Conservation (phyloP, 768 basidiomycete genomes). For the Boletus rubroflammeus region DNA sequence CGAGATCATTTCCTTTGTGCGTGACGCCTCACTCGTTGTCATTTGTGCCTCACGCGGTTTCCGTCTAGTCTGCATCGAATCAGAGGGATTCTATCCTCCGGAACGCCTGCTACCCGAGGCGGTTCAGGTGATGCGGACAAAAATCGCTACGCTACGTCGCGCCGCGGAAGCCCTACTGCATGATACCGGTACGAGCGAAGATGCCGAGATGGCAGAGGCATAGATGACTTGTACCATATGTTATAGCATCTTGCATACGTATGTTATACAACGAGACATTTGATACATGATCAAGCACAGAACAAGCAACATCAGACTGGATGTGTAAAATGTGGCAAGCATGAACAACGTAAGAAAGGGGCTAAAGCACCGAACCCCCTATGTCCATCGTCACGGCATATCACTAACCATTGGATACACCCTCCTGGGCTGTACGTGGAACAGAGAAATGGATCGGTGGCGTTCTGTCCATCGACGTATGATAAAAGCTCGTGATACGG, state of each 20-base stretch:
- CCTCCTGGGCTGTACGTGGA: slow-evolving; percentile 9
- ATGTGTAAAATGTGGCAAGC: neutral
- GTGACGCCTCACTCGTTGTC: slow-evolving; percentile 27
- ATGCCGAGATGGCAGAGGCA: slow-evolving; percentile 53
- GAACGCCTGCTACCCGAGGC: slow-evolving; percentile 80
- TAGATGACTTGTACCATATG: slow-evolving; percentile 12
- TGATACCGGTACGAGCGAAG: slow-evolving; percentile 39
- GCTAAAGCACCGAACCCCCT: neutral
- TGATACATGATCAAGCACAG: neutral
- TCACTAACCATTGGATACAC: slow-evolving; percentile 8
- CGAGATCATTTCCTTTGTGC: slow-evolving; percentile 91
- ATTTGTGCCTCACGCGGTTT: neutral
- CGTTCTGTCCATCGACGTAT: slow-evolving; percentile 30
- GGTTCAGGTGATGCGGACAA: slow-evolving; percentile 76
- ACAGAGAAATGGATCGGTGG: slow-evolving; percentile 33
- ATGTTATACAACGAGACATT: neutral
- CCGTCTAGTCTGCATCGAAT: slow-evolving; percentile 77
- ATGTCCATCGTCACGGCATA: neutral
- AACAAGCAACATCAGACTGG: neutral
- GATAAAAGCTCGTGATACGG: slow-evolving; percentile 35
- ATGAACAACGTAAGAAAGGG: neutral
- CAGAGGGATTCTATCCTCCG: slow-evolving; percentile 84
- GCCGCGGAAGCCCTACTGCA: slow-evolving; percentile 58
- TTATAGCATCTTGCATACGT: slow-evolving; percentile 2
- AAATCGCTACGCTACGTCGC: slow-evolving; percentile 57